phyloP scores from a whole-genome alignment of 495 filamentous ascomycete species.

The Lentithecium fluviatile region DNA sequence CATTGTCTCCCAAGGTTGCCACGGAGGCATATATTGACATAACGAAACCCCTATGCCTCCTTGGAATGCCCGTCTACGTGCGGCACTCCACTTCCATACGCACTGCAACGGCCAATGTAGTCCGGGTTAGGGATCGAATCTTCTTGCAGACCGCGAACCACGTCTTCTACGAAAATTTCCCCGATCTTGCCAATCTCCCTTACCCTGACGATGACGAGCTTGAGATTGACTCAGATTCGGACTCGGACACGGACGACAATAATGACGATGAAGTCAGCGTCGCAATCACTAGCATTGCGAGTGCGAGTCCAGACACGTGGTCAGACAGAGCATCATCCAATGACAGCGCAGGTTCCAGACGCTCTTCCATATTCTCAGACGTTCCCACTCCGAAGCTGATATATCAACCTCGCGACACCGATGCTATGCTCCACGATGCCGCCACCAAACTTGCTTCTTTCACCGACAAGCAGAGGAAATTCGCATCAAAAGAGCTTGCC shows the following conservation, averaged over 20 bases:
- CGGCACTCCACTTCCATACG: not conserved
- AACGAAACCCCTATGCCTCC: not conserved
- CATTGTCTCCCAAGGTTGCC: not conserved
- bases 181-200: not conserved
- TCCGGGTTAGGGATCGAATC: not conserved
- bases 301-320: not conserved
- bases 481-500: too few relatives aligned
- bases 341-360: too few relatives aligned
- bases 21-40: not conserved
- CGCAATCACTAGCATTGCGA: not conserved
- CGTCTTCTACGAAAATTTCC: not conserved
- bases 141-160: not conserved
- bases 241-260: not conserved
- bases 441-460: too few relatives aligned
- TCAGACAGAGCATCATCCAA: not conserved
- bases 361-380: too few relatives aligned
- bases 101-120: not conserved
- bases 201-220: not conserved
- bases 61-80: not conserved
- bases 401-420: too few relatives aligned
- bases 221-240: not conserved
- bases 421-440: too few relatives aligned
- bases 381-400: too few relatives aligned
- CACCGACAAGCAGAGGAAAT: too few relatives aligned
- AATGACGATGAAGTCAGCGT: not conserved